Evolutionary conservation across 805 yeast species (phyloP).

Genomic region (Wickerhamomyces chaumierensis): DNA sequence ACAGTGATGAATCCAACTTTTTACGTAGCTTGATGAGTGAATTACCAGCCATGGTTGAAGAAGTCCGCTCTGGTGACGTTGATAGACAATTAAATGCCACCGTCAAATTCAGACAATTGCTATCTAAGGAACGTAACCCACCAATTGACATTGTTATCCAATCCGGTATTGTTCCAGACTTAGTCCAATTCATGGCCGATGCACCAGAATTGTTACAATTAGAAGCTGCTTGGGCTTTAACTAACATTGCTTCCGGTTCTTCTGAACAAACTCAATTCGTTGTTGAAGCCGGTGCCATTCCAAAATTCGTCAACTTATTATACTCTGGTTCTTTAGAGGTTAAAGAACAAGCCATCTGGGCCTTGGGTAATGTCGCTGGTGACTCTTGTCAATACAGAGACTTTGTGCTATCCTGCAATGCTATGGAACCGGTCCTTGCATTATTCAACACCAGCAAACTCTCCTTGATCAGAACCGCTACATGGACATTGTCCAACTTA

Average conservation of each 20-base stretch:
- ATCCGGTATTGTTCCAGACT: slow-evolving; percentile 85
- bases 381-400: slow-evolving; percentile 89
- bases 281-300: slow-evolving; percentile 90
- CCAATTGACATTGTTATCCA: slow-evolving; percentile 91
- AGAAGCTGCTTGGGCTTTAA: slow-evolving; percentile 99
- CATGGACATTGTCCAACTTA: slow-evolving; percentile 94
- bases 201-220: slow-evolving; percentile 84
- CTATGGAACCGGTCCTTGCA: slow-evolving; percentile 78
- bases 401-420: slow-evolving; percentile 72
- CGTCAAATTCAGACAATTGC: slow-evolving; percentile 82
- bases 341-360: slow-evolving; percentile 98
- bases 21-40: slow-evolving; percentile 46
- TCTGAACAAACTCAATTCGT: slow-evolving; percentile 84
- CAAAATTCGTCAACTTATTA: slow-evolving; percentile 74
- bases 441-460: slow-evolving; percentile 74
- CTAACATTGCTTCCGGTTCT: slow-evolving; percentile 92
- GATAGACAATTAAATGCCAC: slow-evolving; percentile 83
- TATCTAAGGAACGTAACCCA: slow-evolving; percentile 90
- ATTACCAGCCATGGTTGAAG: slow-evolving; percentile 76
- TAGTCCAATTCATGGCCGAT: slow-evolving; percentile 74
- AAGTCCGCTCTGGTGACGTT: slow-evolving; percentile 62
- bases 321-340: slow-evolving; percentile 80
- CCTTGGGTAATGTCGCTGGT: slow-evolving; percentile 97
- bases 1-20: slow-evolving; percentile 26
- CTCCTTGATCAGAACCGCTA: slow-evolving; percentile 89